A percentile compares a stretch with the other conserved stretches of the same genome.
These are phyloP conservation scores for Apophysomyces ossiformis DNA, from an alignment of 371 early-diverging fungal species.

Conservation along the genomic window DNA sequence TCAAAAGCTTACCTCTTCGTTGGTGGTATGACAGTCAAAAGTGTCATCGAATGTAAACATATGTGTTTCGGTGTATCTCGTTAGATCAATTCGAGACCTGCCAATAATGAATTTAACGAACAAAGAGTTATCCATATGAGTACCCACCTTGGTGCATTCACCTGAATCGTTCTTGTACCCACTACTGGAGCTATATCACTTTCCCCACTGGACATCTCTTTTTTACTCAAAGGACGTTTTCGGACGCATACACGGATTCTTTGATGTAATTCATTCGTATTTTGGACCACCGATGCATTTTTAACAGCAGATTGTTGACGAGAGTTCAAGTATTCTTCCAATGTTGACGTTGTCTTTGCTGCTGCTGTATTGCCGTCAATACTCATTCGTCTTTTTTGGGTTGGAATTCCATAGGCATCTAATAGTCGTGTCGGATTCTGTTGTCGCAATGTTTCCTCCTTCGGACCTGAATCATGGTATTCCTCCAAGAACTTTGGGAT, in stretches of 20 bases:
- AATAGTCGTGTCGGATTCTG: conserved; percentile 17
- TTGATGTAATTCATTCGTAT: conserved; percentile 59
- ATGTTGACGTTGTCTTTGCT: conserved; percentile 4
- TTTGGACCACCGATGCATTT: neutral
- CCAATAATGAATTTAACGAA: neutral
- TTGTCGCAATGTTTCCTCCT: conserved; percentile 11
- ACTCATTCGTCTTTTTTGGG: conserved; percentile 20
- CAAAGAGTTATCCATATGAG: neutral
- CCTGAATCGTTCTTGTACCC: conserved; percentile 70
- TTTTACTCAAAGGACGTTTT: conserved; percentile 90
- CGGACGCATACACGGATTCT: conserved; percentile 96
- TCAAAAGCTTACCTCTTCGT: conserved; percentile 68
- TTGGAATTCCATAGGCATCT: conserved; percentile 30
- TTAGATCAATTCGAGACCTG: conserved; percentile 92
- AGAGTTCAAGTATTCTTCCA: conserved; percentile 24
- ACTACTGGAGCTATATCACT: conserved; percentile 78
- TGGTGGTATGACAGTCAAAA: conserved; percentile 82
- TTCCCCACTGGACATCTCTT: conserved; percentile 77
- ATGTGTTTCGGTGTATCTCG: conserved; percentile 93
- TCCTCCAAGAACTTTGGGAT: conserved; percentile 26
- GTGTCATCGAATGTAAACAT: conserved; percentile 96
- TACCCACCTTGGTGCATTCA: conserved; percentile 89
- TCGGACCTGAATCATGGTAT: neutral
- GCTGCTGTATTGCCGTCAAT: conserved; percentile 13
- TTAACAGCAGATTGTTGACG: neutral